Conservation (phyloP, 495 filamentous ascomycete genomes). For the Massariosphaeria phaeospora region DNA sequence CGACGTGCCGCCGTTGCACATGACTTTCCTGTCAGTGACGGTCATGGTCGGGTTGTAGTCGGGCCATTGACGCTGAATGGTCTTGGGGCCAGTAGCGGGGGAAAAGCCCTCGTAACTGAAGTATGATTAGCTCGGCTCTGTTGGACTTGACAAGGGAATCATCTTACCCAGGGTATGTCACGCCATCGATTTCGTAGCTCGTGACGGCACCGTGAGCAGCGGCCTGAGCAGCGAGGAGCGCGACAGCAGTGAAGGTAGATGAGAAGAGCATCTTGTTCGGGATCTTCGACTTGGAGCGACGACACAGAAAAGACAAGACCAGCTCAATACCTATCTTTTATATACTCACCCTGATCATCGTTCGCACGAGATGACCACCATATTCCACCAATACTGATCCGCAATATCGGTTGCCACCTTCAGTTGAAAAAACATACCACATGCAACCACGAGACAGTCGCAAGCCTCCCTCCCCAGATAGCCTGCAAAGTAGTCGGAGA, state of each 20-base stretch:
- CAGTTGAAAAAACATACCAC: slow-evolving; percentile 1
- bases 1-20: slow-evolving; percentile 29
- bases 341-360: slow-evolving; percentile 11
- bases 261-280: slow-evolving; percentile 22
- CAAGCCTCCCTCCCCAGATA: slow-evolving; percentile 22
- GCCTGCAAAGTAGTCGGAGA: slow-evolving; percentile 21
- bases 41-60: slow-evolving; percentile 30
- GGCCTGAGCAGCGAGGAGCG: slow-evolving; percentile 22
- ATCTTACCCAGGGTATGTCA: slow-evolving; percentile 19
- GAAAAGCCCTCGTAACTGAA: slow-evolving; percentile 27
- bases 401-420: slow-evolving; percentile 12
- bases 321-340: slow-evolving; percentile 9
- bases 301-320: background rate
- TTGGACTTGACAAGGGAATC: background rate
- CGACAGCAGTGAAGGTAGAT: slow-evolving; percentile 19
- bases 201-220: slow-evolving; percentile 29
- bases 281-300: background rate
- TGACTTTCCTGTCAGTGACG: slow-evolving; percentile 27
- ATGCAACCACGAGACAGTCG: slow-evolving; percentile 6
- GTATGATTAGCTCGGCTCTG: background rate
- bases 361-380: background rate
- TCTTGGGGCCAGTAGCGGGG: slow-evolving; percentile 20
- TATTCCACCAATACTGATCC: slow-evolving; percentile 1
- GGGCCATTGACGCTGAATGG: slow-evolving; percentile 31
- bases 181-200: slow-evolving; percentile 25